A percentile compares a stretch with the other conserved stretches of the same genome.
Conservation (phyloP, 2,329 filamentous ascomycete genomes). For the Cladosporium sp. region DNA sequence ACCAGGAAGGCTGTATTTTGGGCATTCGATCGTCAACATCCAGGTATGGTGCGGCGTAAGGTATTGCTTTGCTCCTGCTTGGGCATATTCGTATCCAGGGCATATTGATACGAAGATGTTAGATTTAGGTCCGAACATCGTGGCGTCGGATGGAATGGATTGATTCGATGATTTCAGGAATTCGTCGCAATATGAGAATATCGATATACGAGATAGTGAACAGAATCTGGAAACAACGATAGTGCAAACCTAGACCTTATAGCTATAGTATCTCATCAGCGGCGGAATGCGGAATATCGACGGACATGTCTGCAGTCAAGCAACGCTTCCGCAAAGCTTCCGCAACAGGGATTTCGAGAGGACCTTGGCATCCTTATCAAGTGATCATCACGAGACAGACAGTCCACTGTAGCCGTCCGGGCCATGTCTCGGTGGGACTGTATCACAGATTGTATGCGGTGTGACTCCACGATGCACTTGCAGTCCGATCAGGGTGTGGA, state of each 20-base stretch:
- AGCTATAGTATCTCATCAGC: background rate
- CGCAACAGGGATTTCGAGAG: background rate
- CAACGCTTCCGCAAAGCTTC: conserved; percentile 1
- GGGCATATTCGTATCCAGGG: conserved; percentile 9
- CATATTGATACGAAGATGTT: conserved; percentile 20
- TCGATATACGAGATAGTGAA: background rate
- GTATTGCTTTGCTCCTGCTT: conserved; percentile 2
- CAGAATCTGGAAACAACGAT: background rate
- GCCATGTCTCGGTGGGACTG: no score
- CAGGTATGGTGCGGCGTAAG: conserved; percentile 15
- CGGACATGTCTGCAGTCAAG: background rate
- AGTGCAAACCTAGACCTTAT: conserved; percentile 40
- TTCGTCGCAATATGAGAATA: no score
- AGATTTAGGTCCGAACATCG: conserved; percentile 3
- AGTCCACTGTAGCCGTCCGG: no score
- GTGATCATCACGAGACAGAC: background rate
- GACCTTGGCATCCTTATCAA: background rate
- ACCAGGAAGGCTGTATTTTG: conserved; percentile 12
- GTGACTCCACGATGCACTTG: no score
- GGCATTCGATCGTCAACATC: conserved; percentile 19
- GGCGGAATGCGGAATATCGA: background rate
- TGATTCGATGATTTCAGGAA: background rate
- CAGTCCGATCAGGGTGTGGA: no score
- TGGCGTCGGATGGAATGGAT: background rate
- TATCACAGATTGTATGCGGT: no score